Base-by-base conservation (phyloP, 257 asterid genomes). In the Nicotiana tabacum region DNA sequence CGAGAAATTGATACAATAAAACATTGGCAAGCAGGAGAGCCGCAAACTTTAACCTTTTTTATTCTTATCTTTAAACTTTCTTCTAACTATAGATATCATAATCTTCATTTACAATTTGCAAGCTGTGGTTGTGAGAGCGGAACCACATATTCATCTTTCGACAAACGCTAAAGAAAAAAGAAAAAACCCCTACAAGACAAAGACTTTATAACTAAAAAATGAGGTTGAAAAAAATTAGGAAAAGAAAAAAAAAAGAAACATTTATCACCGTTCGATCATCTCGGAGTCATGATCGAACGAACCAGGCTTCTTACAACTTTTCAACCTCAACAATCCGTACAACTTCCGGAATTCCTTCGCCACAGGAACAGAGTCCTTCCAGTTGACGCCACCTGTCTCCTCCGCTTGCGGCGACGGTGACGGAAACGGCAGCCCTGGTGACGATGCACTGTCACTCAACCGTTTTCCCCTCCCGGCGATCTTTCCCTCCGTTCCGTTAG, bases 271-370 rank as follows among this genome's bases (percentile, higher is more conserved):
- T 86, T 85, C 81, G 77, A 88, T 81, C 60, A 88, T 81, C 33
- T 81, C 87, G 2, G 88, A 30, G 48, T 87, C 93, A 3, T 69
- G 91, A 88, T 90, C 94, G 24, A 82, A 83, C 85, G 93, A 86
- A 79, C 87, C 94, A 51, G 89, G 90, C 85, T 90, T 92, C 53
- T 91, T 84, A 77, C 95, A 87, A 68, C 96, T 93, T 77, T 87
- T 89, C 7, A 90, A 81, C 83, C 97, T 93, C 85, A 93, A 83
- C 11, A 91, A 81, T 0, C 98, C 97, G 48, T 92, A 93, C 77
- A 95, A 85, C 66, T 91, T 93, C 85, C 92, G 87, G 46, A 92
- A 89, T 81, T 95, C 98, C 77, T 92, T 95, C 56, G 87, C 97
- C 80, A 85, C 80, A 29, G 85, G 37, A 13, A 90, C 85, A 7